These are phyloP conservation scores for Scedosporium apiospermum DNA, from an alignment of 2,329 filamentous ascomycete species.

Conservation along the genomic window DNA sequence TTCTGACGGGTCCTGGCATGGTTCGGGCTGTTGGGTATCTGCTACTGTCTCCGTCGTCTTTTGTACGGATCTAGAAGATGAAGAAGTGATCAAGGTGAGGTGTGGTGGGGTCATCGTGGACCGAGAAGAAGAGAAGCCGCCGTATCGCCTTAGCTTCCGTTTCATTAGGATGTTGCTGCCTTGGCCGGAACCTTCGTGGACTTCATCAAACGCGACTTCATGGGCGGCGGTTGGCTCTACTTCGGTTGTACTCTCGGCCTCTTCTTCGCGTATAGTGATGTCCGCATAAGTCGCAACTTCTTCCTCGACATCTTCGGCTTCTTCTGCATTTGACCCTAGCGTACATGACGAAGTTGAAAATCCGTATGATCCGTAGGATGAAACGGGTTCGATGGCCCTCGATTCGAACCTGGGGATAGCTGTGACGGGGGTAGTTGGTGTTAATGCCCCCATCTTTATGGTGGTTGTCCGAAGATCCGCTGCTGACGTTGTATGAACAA, in stretches of 20 bases:
- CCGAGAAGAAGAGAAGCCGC: slow-evolving; percentile 19
- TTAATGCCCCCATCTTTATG: neutral
- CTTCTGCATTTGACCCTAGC: neutral
- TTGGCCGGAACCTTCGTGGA: slow-evolving; percentile 22
- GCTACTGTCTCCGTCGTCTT: neutral
- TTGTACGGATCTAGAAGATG: neutral
- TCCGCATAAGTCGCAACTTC: neutral
- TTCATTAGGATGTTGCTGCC: slow-evolving; percentile 18
- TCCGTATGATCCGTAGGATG: neutral
- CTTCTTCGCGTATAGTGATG: neutral
- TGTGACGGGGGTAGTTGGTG: neutral
- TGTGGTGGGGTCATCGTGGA: slow-evolving; percentile 20
- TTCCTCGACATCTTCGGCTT: neutral
- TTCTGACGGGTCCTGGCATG: slow-evolving; percentile 23
- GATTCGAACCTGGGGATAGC: neutral
- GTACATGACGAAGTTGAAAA: neutral
- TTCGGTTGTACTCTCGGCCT: neutral
- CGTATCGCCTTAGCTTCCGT: slow-evolving; percentile 18
- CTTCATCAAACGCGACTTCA: slow-evolving; percentile 12
- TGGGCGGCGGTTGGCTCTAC: neutral
- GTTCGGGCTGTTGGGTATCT: slow-evolving; percentile 6
- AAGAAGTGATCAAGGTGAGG: slow-evolving; percentile 23
- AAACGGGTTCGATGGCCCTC: neutral
- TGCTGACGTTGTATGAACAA: neutral
- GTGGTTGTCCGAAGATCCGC: neutral